A percentile compares a stretch with the other conserved stretches of the same genome.
These are phyloP conservation scores for Geotrichum europaeum DNA, from an alignment of 1,139 yeast species.

Conservation along the genomic window DNA sequence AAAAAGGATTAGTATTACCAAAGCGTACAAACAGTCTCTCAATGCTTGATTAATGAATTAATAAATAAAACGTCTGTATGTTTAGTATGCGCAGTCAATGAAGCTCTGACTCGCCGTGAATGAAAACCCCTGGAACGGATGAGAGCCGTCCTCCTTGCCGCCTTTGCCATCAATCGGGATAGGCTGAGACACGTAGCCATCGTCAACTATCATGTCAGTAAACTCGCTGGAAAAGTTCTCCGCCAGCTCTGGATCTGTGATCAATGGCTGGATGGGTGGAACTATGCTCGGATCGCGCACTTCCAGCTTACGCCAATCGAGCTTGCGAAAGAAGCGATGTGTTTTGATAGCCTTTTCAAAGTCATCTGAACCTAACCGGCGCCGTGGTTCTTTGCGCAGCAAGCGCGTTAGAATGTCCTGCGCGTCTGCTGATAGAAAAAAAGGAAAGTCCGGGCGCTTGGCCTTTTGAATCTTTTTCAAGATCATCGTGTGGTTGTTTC, in stretches of 20 bases:
- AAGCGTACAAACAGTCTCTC: not conserved
- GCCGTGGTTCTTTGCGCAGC: constrained; percentile 65
- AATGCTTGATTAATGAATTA: constrained; percentile 1
- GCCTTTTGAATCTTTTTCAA: constrained; percentile 74
- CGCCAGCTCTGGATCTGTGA: constrained; percentile 79
- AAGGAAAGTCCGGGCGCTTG: constrained; percentile 64
- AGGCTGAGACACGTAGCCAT: constrained; percentile 17
- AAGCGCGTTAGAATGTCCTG: constrained; percentile 71
- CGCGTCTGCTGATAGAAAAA: constrained; percentile 74
- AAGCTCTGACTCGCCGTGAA: constrained; percentile 31
- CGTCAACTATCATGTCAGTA: constrained; percentile 54
- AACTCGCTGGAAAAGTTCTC: constrained; percentile 89
- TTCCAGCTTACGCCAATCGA: constrained; percentile 63
- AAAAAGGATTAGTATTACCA: constrained; percentile 2
- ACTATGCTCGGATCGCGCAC: constrained; percentile 39
- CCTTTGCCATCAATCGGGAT: constrained; percentile 33
- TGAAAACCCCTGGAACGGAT: constrained; percentile 32
- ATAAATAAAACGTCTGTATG: not conserved
- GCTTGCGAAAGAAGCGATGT: constrained; percentile 72
- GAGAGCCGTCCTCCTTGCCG: not conserved
- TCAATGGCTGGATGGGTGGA: constrained; percentile 84
- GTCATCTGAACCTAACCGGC: constrained; percentile 58
- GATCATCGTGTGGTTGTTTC: constrained; percentile 74
- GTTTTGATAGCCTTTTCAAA: constrained; percentile 65
- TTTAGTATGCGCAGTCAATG: constrained; percentile 22